These are phyloP conservation scores for Aspergillus steynii DNA, from an alignment of 495 filamentous ascomycete species.

Conservation along the genomic window DNA sequence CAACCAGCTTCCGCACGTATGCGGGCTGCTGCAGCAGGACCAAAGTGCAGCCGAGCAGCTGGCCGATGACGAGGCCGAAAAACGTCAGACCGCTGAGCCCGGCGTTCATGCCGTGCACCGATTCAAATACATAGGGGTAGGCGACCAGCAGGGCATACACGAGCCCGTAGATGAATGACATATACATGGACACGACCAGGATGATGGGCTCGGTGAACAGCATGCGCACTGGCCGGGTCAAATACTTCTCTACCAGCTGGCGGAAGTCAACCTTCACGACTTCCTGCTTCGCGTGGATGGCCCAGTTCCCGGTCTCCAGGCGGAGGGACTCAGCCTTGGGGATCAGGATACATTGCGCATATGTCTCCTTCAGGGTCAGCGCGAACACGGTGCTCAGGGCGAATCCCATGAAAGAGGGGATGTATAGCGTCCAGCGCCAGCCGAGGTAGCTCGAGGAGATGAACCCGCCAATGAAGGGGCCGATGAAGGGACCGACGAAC, in stretches of 20 bases:
- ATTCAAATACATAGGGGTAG: constrained; percentile 44
- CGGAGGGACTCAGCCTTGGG: constrained; percentile 41
- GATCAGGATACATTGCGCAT: constrained; percentile 39
- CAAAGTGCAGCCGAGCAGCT: constrained; percentile 28
- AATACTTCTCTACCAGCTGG: constrained; percentile 40
- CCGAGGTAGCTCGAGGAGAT: constrained; percentile 39
- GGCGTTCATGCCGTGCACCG: constrained; percentile 35
- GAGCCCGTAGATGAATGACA: constrained; percentile 47
- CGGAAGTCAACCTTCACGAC: constrained; percentile 41
- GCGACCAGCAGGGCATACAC: constrained; percentile 46
- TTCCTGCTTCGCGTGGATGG: constrained; percentile 50
- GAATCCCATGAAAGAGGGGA: constrained; percentile 41
- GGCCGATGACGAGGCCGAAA: constrained; percentile 38
- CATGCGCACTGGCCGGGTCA: constrained; percentile 44
- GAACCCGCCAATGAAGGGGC: constrained; percentile 50
- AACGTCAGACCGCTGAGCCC: constrained; percentile 40
- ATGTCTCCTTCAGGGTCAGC: constrained; percentile 38
- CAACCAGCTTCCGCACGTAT: constrained; percentile 31
- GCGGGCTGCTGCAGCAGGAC: constrained; percentile 30
- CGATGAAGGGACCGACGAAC: constrained; percentile 48
- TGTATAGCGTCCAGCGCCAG: constrained; percentile 52
- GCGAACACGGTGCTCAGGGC: constrained; percentile 24
- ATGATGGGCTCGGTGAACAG: constrained; percentile 49
- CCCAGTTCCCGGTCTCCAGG: constrained; percentile 44
- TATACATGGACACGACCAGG: constrained; percentile 46